phyloP scores from a whole-genome alignment of 805 yeast species.

The Kuraishia hungarica region DNA sequence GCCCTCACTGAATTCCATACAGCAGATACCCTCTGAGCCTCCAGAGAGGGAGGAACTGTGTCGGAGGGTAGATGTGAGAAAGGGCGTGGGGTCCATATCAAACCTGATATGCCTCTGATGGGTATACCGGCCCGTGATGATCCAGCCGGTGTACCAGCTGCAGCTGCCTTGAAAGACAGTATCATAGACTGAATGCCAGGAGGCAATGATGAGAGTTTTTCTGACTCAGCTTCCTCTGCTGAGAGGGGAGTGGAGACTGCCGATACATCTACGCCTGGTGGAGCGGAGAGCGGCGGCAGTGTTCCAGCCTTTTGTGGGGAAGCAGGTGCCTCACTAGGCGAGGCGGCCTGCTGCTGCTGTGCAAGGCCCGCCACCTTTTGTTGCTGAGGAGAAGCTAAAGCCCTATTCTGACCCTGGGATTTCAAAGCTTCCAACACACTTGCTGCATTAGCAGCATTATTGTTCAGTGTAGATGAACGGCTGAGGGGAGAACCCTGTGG shows the following conservation, averaged over 20 bases:
- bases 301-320: constrained; percentile 2
- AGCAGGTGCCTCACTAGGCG: constrained; percentile 4
- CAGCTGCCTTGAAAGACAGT: constrained; percentile 17
- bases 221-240: constrained; percentile 14
- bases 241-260: constrained; percentile 4
- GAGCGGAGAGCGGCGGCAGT: not conserved
- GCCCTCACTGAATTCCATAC: constrained; percentile 21
- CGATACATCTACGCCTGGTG: not conserved
- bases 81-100: constrained; percentile 17
- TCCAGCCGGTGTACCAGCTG: constrained; percentile 8
- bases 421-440: constrained; percentile 27
- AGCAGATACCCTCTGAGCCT: constrained; percentile 22
- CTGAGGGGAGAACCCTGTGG: constrained; percentile 8
- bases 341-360: not conserved
- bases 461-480: constrained; percentile 11
- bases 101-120: constrained; percentile 13
- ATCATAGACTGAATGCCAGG: constrained; percentile 25
- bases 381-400: constrained; percentile 10
- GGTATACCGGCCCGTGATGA: not conserved
- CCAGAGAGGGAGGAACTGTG: constrained; percentile 22
- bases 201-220: constrained; percentile 22
- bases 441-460: constrained; percentile 26
- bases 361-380: not conserved
- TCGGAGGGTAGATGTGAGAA: constrained; percentile 17
- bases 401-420: constrained; percentile 14